Conservation (phyloP, 1,284 basidiomycete species). For the Papiliotrema flavescens region DNA sequence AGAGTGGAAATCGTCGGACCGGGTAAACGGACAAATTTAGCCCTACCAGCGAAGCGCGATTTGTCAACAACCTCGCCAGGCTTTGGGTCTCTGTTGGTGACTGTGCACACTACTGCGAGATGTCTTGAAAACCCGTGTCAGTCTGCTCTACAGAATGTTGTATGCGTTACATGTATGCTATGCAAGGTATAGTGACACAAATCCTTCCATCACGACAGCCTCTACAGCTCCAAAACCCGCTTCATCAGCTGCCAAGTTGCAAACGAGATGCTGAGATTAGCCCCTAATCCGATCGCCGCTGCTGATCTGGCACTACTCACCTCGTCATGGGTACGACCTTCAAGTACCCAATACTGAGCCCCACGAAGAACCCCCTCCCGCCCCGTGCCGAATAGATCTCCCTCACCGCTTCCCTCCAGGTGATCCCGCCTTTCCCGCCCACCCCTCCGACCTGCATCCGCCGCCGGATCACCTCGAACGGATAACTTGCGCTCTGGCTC, state of each 20-base stretch:
- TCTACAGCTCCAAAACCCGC: constrained; percentile 43
- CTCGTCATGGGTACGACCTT: constrained; percentile 96
- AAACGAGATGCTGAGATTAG: constrained; percentile 36
- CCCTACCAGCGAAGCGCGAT: background rate
- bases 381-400: constrained; percentile 68
- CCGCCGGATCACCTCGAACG: constrained; percentile 89
- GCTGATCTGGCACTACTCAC: constrained; percentile 42
- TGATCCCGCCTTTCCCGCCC: constrained; percentile 54
- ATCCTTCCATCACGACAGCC: background rate
- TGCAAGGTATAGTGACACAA: too few species aligned
- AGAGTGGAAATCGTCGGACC: background rate
- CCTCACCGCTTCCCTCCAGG: constrained; percentile 71
- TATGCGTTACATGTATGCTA: too few species aligned
- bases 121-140: too few species aligned
- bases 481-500: constrained; percentile 89
- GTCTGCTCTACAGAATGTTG: too few species aligned
- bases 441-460: constrained; percentile 95
- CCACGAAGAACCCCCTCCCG: constrained; percentile 88
- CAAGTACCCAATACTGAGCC: constrained; percentile 86
- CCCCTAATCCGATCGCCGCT: too few species aligned
- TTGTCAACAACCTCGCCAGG: background rate
- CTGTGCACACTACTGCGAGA: too few species aligned
- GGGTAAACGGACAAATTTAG: background rate
- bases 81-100: too few species aligned
- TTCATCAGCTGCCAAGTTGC: constrained; percentile 51